Base-by-base conservation (phyloP, 1,284 basidiomycete species). In the Trichosporon asahii region DNA sequence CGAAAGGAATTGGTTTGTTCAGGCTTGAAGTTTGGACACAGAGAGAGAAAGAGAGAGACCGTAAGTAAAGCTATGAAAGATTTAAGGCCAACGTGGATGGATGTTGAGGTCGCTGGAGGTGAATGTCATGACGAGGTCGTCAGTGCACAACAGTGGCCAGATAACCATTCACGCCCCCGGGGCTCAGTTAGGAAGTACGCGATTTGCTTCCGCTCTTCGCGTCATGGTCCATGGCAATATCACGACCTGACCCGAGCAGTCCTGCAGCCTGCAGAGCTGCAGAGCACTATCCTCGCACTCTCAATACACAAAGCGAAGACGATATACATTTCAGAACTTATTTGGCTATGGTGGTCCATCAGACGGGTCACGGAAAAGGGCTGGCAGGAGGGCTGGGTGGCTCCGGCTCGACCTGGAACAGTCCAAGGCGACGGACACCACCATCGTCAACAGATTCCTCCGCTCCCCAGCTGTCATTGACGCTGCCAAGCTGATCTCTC, bases 381-480 rank as follows among this genome's bases (percentile, higher is more conserved):
- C 33, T 33, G 12, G 8, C 18, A 9, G 53, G 55, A 7, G 66
- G 66, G 66, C 57, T 63, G 18, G 57, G 57, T 6, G 29, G 57
- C 57, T 61, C 57, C 7, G 72, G 72, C 33, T 71, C 69, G 15
- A 75, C 60, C 37, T 77, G 72, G 65, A 79, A 78, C 69, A 80
- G 75, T 0, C 79, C 79, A 5, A 64, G 29, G 4, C 74, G 63
- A 70, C 37, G 57, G 14, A n/a, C 57, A 70, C 66, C 57, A 70
- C 66, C 57, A 71, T 77, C 76, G 74, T 72, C 2, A 70, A 76
- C 40, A 7, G 71, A n/a, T 11, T 33, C 29, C 57, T 31, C 57
- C 7, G 75, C 67, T 2, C 78, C 78, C 79, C 79, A 80, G 44
- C 72, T 73, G 65, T 79, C 78, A n/a, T 71, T 72, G 4, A 78